Evolutionary conservation across 1,139 yeast species (phyloP), one percentile per base, ranked within the genome.

Genomic region (Yamadazyma triangularis): DNA sequence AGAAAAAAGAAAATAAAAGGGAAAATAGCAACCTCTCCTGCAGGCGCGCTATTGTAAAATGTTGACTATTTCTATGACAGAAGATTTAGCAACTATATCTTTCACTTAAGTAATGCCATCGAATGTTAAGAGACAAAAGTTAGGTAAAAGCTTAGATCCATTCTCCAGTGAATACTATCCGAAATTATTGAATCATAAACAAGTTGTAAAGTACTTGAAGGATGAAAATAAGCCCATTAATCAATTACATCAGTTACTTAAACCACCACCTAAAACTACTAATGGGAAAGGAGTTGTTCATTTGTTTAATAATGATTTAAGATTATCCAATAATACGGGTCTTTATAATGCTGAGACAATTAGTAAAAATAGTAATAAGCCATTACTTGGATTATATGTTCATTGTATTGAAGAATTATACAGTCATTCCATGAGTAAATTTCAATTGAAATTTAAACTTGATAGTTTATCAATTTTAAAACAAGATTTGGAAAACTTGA

Each of bases 281-380:
- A 26, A 23, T 8, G 40, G 42, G 2, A 34, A 40, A 11, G 41
- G 37, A 12, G 54, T 65, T 4, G 58, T 68, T 12, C 75, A 70
- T 40, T 58, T 73, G 60, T 71, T 70, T 38, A 47, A 64, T 13
- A 51, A 59, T 24, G 78, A 72, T 37, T 44, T 71, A 20, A 48
- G 77, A 27, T 36, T 58, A 4, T 46, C 42, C 9, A 75, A 72
- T 39, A 72, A 72, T 41, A 48, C 47, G 4, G 69, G 61, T 0
- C 45, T 72, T 18, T 48, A 44, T n/a, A 42, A 52, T 14, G 70
- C 73, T 1, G 41, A 59, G 24, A 35, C 53, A 24, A 38, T 51
- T 13, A 64, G 64, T 3, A 33, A 45, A 18, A 38, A 42, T 14
- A 31, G 40, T 18, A 43, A 47, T 3, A 45, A 53, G 3, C 59